Evolutionary conservation across 768 basidiomycete species (phyloP), one percentile per base, ranked within the genome.

Genomic region (Lactarius pseudohatsudake): DNA sequence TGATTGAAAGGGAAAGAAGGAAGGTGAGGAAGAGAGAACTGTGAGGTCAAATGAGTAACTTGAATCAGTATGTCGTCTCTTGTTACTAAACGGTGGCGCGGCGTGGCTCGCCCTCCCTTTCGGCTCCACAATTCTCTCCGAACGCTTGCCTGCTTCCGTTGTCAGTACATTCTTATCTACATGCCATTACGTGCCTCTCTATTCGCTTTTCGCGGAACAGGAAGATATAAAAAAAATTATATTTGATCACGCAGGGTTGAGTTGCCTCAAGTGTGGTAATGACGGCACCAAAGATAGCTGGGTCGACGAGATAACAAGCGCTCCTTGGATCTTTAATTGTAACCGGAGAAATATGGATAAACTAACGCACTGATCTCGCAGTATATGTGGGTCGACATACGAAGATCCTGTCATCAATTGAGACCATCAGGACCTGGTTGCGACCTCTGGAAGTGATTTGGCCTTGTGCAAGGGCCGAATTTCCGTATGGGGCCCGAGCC

Each of bases 1-100:
- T 87, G 74, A 66, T 26, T 61, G 62, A 66, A 66, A 64, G 43
- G 45, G 55, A n/a, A 34, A 18, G 22, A 43, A 6, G 18, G 30
- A 41, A 36, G 2, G 13, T 3, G 18, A 50, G 32, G 47, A 54
- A 61, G 55, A 57, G 47, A 32, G 20, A 22, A 38, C 26, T n/a
- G 20, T 22, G 40, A 36, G 59, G 11, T 26, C 4, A n/a, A 50
- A 26, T n/a, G 47, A 50, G 26, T 50, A 26, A 26, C 9, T 22
- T 5, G 22, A 50, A 50, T 50, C 47, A 47, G 36, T 38, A 45
- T 22, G 20, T 47, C 7, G n/a, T 22, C 45, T 45, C 20, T 45
- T 45, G 20, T 45, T 20, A 45, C 45, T 2, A 20, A 45, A 22
- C 1, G n/a, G 16, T 26, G n/a, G 11, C 47, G 45, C 45, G 45